Percentiles rank a stretch among this genome's conserved stretches.
phyloP scores from a whole-genome alignment of 768 basidiomycete species.

The Porphyrellus cyaneotinctus region DNA sequence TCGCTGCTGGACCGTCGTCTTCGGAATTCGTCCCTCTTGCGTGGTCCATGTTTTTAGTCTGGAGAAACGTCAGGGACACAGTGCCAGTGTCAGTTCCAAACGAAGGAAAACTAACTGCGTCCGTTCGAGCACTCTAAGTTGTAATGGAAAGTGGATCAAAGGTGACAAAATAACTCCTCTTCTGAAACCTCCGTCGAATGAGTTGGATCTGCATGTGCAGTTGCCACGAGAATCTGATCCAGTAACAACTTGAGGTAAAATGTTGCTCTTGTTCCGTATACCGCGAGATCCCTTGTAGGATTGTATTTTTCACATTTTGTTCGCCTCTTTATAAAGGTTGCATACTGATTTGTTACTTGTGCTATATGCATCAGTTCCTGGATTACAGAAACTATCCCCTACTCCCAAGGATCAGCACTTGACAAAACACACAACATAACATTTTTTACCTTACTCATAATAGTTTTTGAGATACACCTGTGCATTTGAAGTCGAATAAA shows the following conservation, averaged over 20 bases:
- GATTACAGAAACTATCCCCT: too few species aligned
- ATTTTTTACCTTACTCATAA: too few species aligned
- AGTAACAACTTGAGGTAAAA: neutral
- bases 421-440: too few species aligned
- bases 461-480: too few species aligned
- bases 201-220: conserved; percentile 11
- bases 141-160: conserved; percentile 9
- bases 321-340: neutral
- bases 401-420: too few species aligned
- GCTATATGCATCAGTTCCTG: neutral
- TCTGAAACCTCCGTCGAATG: neutral
- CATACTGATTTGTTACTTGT: neutral
- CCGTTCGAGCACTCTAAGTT: neutral
- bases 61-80: neutral
- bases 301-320: neutral
- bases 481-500: too few species aligned
- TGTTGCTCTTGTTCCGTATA: neutral
- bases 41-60: conserved; percentile 57
- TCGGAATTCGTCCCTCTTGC: conserved; percentile 56
- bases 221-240: conserved; percentile 15
- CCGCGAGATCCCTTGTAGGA: neutral
- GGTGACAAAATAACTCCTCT: conserved; percentile 6
- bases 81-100: neutral
- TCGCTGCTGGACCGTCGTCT: conserved; percentile 70
- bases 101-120: neutral